phyloP scores from a whole-genome alignment of 1,139 yeast species.

The Blastobotrys aristatus region DNA sequence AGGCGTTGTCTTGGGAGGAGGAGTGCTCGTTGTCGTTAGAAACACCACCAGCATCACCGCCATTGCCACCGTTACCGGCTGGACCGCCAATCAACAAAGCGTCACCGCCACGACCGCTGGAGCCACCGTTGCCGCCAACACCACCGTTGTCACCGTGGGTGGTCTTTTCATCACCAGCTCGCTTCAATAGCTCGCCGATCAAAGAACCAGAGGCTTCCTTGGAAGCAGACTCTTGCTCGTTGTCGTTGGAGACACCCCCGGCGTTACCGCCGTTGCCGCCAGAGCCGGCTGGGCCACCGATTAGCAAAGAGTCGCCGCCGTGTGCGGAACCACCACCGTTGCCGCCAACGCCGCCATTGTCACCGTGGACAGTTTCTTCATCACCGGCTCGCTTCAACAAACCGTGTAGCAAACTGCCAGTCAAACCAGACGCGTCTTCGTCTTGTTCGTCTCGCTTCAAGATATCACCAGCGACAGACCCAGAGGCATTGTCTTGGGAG shows the following conservation, averaged over 20 bases:
- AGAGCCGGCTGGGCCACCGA: constrained; percentile 7
- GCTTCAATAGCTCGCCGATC: not conserved
- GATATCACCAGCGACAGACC: constrained; percentile 1
- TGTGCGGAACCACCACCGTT: constrained; percentile 1
- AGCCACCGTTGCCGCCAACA: constrained; percentile 7
- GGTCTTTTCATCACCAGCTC: constrained; percentile 3
- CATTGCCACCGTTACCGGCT: constrained; percentile 2
- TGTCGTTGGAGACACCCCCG: constrained; percentile 2
- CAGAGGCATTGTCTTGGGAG: not conserved
- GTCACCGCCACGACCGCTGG: constrained; percentile 1
- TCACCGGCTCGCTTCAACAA: constrained; percentile 3
- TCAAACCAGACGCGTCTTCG: not conserved
- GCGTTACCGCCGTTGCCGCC: constrained; percentile 8
- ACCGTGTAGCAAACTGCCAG: not conserved
- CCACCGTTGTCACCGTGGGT: constrained; percentile 6
- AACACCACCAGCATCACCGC: constrained; percentile 8
- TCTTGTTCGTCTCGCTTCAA: not conserved
- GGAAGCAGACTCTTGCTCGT: not conserved
- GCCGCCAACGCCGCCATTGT: constrained; percentile 8
- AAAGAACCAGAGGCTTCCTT: not conserved
- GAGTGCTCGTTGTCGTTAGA: constrained; percentile 1
- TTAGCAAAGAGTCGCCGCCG: constrained; percentile 4
- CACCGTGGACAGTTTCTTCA: not conserved
- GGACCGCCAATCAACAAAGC: constrained; percentile 3
- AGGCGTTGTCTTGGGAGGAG: not conserved